Evolutionary conservation across 2,329 filamentous ascomycete genomes (phyloP), one percentile per base, ranked within the genome.

Genomic region (Fusarium keratoplasticum): DNA sequence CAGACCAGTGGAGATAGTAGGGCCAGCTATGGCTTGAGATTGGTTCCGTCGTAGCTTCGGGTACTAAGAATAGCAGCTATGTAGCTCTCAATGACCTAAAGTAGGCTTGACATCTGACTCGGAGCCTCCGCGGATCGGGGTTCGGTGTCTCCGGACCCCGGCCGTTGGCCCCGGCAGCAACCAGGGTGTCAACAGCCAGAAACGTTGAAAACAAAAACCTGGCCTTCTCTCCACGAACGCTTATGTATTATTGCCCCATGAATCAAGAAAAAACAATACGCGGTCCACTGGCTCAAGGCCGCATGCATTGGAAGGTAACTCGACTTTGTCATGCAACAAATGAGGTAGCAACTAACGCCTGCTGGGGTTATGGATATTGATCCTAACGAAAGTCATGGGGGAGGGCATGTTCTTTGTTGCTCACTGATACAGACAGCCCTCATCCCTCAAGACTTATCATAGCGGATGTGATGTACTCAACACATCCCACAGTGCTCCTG

Each of bases 181-280:
- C 33, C 29, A 11, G 29, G 13, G 13, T 11, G 40, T 44, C 6
- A 25, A 14, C 13, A 3, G 8, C 7, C 7, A 47, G 20, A 25
- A 25, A 1, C 2, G 7, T 6, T 44, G 14, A 16, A 44, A 44
- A 25, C 0, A 18, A 44, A 16, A 16, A 13, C 7, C 13, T 38
- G 9, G 14, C 4, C 9, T 25, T 14, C 0, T 18, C 14, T 10
- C 4, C 4, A 47, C 8, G 22, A 25, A 25, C 22, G 1, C 1
- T 2, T 3, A 18, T 6, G 1, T 3, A n/a, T 40, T 18, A 1
- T 6, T 40, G 4, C 4, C 14, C 20, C 13, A 2, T 9, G 2
- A 44, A 44, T 7, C 4, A 44, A 44, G 40, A 25, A 25, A 25
- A 25, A n/a, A n/a, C n/a, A n/a, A n/a, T n/a, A n/a, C n/a, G n/a